A percentile compares a stretch with the other conserved stretches of the same genome.
phyloP scores from a whole-genome alignment of 768 basidiomycete species.

The Macrolepiota dolichaula region DNA sequence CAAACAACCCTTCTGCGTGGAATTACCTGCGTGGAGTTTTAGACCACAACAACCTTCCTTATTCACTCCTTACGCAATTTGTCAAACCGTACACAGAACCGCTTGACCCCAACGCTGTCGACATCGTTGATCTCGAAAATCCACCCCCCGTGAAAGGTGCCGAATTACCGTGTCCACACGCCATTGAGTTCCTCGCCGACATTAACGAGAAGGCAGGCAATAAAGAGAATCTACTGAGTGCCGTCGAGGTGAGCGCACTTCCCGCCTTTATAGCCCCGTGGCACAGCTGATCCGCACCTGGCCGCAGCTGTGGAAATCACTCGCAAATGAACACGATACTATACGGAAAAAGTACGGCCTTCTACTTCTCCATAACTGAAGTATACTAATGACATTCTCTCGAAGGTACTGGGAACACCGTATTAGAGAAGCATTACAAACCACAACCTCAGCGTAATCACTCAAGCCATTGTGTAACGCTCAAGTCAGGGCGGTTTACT shows the following conservation, averaged over 20 bases:
- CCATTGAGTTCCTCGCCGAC: conserved; percentile 86
- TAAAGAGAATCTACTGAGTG: conserved; percentile 41
- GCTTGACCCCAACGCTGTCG: conserved; percentile 21
- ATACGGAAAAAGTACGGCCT: conserved; percentile 67
- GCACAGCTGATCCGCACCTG: not conserved
- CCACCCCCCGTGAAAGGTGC: conserved; percentile 64
- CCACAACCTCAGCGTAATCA: not conserved
- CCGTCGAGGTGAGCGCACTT: conserved; percentile 39
- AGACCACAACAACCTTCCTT: conserved; percentile 55
- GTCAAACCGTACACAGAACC: conserved; percentile 60
- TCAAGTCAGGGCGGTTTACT: not conserved
- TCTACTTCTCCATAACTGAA: not conserved
- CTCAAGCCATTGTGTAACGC: not conserved
- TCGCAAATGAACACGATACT: conserved; percentile 68
- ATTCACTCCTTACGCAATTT: conserved; percentile 52
- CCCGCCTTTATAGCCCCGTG: conserved; percentile 1
- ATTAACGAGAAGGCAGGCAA: conserved; percentile 57
- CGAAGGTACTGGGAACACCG: conserved; percentile 76
- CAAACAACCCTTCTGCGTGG: conserved; percentile 95
- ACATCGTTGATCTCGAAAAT: conserved; percentile 71
- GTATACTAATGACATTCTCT: conserved; percentile 14
- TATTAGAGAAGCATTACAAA: conserved; percentile 45
- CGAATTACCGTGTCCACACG: conserved; percentile 71
- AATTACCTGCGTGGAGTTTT: conserved; percentile 92
- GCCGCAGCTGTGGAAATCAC: conserved; percentile 66